Percentiles rank a stretch among this genome's conserved stretches.
phyloP scores from a whole-genome alignment of 768 basidiomycete species.

The Infundibulicybe gibba region DNA sequence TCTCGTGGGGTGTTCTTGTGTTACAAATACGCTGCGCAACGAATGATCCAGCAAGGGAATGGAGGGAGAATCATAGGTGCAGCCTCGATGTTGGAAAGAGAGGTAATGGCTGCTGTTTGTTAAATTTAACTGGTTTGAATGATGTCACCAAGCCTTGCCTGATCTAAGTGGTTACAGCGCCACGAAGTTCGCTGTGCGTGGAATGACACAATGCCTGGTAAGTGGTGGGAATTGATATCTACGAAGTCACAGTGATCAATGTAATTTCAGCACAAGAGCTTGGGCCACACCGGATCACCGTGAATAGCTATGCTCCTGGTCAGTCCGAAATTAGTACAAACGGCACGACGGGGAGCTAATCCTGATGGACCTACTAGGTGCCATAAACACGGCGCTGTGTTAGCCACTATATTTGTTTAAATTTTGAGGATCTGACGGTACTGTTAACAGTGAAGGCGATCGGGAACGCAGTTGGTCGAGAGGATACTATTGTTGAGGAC shows the following conservation, averaged over 20 bases:
- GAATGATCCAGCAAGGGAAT: constrained; percentile 52
- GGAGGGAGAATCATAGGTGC: constrained; percentile 56
- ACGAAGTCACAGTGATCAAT: constrained; percentile 22
- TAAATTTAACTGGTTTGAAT: background rate
- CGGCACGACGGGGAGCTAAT: too few species aligned
- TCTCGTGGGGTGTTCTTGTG: constrained; percentile 56
- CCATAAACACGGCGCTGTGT: constrained; percentile 11
- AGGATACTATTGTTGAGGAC: background rate
- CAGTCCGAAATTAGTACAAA: too few species aligned
- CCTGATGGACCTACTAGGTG: background rate
- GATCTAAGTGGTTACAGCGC: constrained; percentile 22
- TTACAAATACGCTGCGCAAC: constrained; percentile 59
- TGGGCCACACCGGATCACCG: constrained; percentile 19
- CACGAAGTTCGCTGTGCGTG: constrained; percentile 36
- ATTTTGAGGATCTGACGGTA: background rate
- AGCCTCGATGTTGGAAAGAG: constrained; percentile 25
- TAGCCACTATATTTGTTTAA: background rate
- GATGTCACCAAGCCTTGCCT: background rate
- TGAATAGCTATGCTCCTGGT: constrained; percentile 22
- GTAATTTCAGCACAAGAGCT: constrained; percentile 24
- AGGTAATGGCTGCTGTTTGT: constrained; percentile 10
- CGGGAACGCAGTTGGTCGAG: background rate
- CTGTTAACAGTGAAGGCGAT: background rate
- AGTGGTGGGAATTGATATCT: constrained; percentile 28
- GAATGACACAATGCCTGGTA: constrained; percentile 27